Evolutionary conservation across 2,329 filamentous ascomycete species (phyloP).

Genomic region (Periconia sp.): DNA sequence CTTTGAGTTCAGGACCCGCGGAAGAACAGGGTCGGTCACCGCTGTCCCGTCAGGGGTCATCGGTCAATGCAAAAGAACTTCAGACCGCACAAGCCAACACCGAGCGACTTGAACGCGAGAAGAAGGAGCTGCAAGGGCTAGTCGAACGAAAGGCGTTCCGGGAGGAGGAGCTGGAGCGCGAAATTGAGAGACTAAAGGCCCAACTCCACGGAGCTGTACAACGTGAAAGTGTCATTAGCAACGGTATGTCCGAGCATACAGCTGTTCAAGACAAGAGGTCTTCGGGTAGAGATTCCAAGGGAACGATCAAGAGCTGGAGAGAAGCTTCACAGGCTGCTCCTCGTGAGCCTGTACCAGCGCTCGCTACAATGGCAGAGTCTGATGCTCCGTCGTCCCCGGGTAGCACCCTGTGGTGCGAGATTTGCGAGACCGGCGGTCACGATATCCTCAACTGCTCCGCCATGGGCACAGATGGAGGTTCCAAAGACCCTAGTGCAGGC

Average conservation of each 20-base stretch:
- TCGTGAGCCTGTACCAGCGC: conserved; percentile 45
- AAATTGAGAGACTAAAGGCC: conserved; percentile 64
- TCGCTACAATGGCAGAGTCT: conserved; percentile 72
- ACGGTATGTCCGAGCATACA: conserved; percentile 53
- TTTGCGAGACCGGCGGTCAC: conserved; percentile 88
- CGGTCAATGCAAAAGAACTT: conserved; percentile 48
- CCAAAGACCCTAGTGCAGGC: conserved; percentile 22
- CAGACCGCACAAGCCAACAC: conserved; percentile 61
- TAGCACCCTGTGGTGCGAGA: conserved; percentile 84
- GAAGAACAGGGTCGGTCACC: conserved; percentile 39
- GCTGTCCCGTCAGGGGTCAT: conserved; percentile 29
- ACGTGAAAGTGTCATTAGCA: conserved; percentile 57
- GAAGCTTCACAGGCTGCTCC: conserved; percentile 32
- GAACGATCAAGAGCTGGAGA: conserved; percentile 63
- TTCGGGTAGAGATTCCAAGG: conserved; percentile 66
- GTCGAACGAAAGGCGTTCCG: conserved; percentile 71
- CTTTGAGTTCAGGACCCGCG: conserved; percentile 73
- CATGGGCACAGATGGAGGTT: conserved; percentile 64
- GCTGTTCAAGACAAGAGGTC: conserved; percentile 53
- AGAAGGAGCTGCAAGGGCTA: conserved; percentile 73
- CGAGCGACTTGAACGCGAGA: conserved; percentile 76
- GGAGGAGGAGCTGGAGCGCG: conserved; percentile 84
- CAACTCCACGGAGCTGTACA: conserved; percentile 45
- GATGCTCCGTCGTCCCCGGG: conserved; percentile 61
- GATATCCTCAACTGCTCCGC: conserved; percentile 93